phyloP scores from a whole-genome alignment of 1,284 basidiomycete genomes.

The Meripilus lineatus region DNA sequence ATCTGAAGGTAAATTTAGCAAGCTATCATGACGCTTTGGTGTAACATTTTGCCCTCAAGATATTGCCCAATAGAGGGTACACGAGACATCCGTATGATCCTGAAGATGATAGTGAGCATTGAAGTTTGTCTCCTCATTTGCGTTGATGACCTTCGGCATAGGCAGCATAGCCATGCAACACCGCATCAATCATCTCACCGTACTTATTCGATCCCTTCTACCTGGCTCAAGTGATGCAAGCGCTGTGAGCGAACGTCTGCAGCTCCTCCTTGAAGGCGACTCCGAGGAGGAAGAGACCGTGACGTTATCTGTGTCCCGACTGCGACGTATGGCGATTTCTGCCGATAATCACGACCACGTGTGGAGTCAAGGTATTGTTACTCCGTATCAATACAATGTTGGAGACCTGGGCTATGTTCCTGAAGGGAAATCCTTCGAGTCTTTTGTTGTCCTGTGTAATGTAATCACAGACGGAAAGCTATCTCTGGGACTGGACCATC shows the following conservation, averaged over 20 bases:
- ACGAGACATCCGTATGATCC: constrained; percentile 5
- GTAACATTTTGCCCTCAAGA: constrained; percentile 1
- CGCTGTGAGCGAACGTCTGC: constrained; percentile 17
- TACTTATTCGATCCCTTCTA: constrained; percentile 35
- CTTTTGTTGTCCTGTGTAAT: constrained; percentile 39
- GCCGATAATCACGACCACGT: constrained; percentile 33
- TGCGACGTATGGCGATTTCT: constrained; percentile 35
- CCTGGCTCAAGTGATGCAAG: constrained; percentile 18
- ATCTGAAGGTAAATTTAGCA: constrained; percentile 11
- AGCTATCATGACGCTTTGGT: neutral
- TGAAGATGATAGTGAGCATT: neutral
- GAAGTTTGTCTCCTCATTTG: neutral
- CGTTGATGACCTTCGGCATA: neutral
- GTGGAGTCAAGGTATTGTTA: constrained; percentile 37
- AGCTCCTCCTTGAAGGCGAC: constrained; percentile 31
- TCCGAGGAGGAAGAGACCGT: constrained; percentile 24
- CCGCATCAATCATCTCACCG: constrained; percentile 25
- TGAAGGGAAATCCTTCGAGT: constrained; percentile 26
- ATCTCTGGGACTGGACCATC: constrained; percentile 10
- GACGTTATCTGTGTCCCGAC: constrained; percentile 30
- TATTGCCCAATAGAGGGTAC: constrained; percentile 8
- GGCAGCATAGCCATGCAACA: constrained; percentile 13
- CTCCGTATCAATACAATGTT: constrained; percentile 33
- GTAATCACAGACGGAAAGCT: constrained; percentile 25
- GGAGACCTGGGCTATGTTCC: constrained; percentile 47